Base-by-base conservation (phyloP, 345 rosid genomes). In the Camelina sativa region DNA sequence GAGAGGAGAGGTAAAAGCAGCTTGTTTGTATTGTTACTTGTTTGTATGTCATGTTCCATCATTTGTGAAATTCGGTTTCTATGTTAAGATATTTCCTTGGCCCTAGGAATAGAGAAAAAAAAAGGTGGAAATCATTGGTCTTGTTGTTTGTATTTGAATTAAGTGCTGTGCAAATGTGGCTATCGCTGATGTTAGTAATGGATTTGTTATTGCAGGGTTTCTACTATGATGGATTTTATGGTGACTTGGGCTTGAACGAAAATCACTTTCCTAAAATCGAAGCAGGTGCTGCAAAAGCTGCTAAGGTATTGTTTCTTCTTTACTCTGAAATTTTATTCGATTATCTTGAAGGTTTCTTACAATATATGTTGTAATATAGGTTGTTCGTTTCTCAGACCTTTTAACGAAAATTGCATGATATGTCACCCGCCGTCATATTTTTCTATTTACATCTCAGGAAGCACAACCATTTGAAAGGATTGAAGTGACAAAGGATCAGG, bases 181-280 rank as follows among this genome's bases (percentile, higher is more conserved):
- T 52, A 12, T 74, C 10, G 38, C 17, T 68, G 72, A 78, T 67
- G 53, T 52, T 23, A 20, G 37, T 76, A 35, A 25, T 58, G 37
- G 60, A 55, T 68, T 79, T 80, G 53, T 43, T 69, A 8, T 66
- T 76, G 67, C 86, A 95, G 98, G 99, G 99, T 50, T 96, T 96
- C 82, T 96, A 89, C 80, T 96, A 96, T 82, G 99, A 96, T 84
- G 99, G 89, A 40, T 89, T 83, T 86, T 96, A 96, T 75, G 95
- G 90, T 34, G 96, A 89, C 7, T 79, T 91, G 82, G 91, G 96
- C 19, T 79, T 96, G 81, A 96, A 87, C 51, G 98, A 89, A n/a
- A 89, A 86, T 52, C 95, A 96, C 76, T 92, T 96, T 76, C 88
- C 89, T 79, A 73, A 80, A 65, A 96, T 96, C 46, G 93, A 88